A percentile compares a stretch with the other conserved stretches of the same genome.
phyloP scores from a whole-genome alignment of 2,329 filamentous ascomycete genomes.

The Daldinia eschscholtzii region DNA sequence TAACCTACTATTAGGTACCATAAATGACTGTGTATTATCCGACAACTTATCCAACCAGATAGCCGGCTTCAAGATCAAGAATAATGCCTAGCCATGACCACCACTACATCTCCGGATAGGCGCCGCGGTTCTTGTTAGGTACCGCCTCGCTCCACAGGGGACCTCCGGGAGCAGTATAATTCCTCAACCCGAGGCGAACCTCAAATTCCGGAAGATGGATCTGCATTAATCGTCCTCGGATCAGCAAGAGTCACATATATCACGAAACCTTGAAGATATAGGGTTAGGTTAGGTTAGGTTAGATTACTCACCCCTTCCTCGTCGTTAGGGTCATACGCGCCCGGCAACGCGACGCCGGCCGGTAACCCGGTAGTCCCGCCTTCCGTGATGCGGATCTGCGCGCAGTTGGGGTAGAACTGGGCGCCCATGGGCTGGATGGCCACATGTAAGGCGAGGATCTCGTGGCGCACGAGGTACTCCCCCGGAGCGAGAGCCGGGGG shows the following conservation, averaged over 20 bases:
- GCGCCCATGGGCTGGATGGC: not conserved
- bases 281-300: too few species aligned
- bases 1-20: too few species aligned
- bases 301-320: not conserved
- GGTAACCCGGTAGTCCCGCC: not conserved
- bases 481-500: not conserved
- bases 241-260: too few species aligned
- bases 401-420: slow-evolving; percentile 3
- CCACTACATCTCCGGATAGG: not conserved
- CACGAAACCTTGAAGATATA: too few species aligned
- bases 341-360: not conserved
- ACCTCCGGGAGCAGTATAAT: not conserved
- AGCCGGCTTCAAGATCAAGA: too few species aligned
- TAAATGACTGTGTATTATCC: too few species aligned
- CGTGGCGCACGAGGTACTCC: not conserved
- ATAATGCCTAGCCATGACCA: too few species aligned
- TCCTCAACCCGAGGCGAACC: not conserved
- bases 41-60: too few species aligned
- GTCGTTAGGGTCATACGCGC: not conserved
- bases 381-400: not conserved
- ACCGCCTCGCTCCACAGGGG: not conserved
- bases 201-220: not conserved
- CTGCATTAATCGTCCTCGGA: not conserved
- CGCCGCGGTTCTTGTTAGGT: not conserved
- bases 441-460: not conserved